These are phyloP conservation scores for Farysia itapuensis DNA, from an alignment of 1,284 basidiomycete genomes.

Conservation along the genomic window DNA sequence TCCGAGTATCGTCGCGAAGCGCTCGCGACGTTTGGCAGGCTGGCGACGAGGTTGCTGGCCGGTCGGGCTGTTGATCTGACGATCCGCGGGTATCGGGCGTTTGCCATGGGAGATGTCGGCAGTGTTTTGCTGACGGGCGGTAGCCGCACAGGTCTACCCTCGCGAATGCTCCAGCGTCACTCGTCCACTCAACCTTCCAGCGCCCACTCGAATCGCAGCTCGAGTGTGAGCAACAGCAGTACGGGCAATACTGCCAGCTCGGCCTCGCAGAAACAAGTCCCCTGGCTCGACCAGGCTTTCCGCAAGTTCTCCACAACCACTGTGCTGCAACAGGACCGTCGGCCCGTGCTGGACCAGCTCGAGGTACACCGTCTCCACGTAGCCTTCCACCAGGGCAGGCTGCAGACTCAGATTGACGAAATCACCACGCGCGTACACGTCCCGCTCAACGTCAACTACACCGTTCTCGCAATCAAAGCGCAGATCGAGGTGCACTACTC, in stretches of 20 bases:
- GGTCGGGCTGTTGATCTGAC: conserved; percentile 13
- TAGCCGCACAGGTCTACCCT: conserved; percentile 9
- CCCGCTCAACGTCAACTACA: conserved; percentile 34
- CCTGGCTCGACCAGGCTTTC: conserved; percentile 48
- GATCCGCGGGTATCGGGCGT: conserved; percentile 22
- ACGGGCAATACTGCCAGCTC: conserved; percentile 7
- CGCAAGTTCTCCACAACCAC: conserved; percentile 24
- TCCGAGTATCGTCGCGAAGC: conserved; percentile 9
- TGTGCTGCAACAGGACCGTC: conserved; percentile 9
- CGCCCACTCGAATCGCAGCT: conserved; percentile 2
- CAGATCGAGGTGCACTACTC: conserved; percentile 44
- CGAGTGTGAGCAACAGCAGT: conserved; percentile 6
- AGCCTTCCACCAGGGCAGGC: conserved; percentile 15
- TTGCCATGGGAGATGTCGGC: conserved; percentile 29
- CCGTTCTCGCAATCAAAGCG: conserved; percentile 23
- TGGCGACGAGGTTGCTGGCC: conserved; percentile 10
- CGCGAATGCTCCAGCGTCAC: conserved; percentile 14
- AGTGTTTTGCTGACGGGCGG: conserved; percentile 2
- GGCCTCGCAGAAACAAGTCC: conserved; percentile 24
- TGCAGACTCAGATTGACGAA: conserved; percentile 32
- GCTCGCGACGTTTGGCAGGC: conserved; percentile 15
- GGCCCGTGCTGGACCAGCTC: conserved; percentile 10
- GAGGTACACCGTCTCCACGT: conserved; percentile 23
- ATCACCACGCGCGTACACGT: conserved; percentile 30
- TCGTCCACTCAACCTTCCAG: conserved; percentile 7